Evolutionary conservation across 148 eudicot genomes (phyloP), one percentile per base, ranked within the genome.

Genomic region (Amaranthus hypochondriacus): DNA sequence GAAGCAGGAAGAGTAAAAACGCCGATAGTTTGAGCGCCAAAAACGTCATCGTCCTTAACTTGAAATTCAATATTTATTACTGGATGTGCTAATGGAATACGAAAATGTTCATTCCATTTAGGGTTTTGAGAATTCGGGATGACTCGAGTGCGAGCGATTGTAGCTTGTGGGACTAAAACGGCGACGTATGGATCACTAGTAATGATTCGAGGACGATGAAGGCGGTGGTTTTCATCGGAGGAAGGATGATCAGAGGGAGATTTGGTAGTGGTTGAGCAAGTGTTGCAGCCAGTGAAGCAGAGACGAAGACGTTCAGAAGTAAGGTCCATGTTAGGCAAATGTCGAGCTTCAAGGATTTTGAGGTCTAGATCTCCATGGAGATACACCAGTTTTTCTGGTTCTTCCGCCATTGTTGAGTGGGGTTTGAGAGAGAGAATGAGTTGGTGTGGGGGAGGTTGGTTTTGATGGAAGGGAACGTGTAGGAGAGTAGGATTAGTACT

Each of bases 181-280:
- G 85, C 82, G 14, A 90, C 98, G 84, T 90, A 93, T 4, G 98
- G 87, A 81, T 93, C 96, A 69, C 94, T 93, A 61, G 98, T 93
- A 74, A 93, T 93, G 78, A 93, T 81, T 4, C 54, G 6, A 9
- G 77, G 81, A 10, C 85, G 80, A 77, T 77, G 87, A 8, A 81
- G 80, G 79, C 78, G 92, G 62, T 75, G 85, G 61, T 71, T 76
- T 5, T 51, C 6, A 9, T 51, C 54, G 10, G 54, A 9, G 54
- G 54, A 51, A 5, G 54, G 54, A 51, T 6, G 6, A 9, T 9
- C 10, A 0, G 54, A 7, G 28, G 18, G 18, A 18, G 18, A 18
- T 18, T 77, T 14, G 58, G 75, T 13, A 28, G 47, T 14, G 68
- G 48, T 5, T 71, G 42, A 21, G 77, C 85, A 83, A 77, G 73